A percentile compares a stretch with the other conserved stretches of the same genome.
phyloP scores from a whole-genome alignment of 1,139 yeast genomes.

The Taiozyma sp. region DNA sequence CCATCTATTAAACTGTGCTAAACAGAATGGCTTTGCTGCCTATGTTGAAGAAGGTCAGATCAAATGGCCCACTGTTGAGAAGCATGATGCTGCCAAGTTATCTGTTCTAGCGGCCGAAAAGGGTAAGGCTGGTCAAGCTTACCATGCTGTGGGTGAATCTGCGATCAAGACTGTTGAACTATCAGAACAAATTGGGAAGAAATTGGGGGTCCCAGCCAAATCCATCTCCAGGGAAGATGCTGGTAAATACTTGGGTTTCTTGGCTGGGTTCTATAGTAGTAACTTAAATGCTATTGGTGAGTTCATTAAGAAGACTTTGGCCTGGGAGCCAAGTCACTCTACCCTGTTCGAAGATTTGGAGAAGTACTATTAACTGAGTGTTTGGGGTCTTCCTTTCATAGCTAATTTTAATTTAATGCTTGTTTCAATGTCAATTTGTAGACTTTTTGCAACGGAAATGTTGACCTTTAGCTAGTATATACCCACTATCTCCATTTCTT shows the following conservation, averaged over 20 bases:
- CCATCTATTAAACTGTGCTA: constrained; percentile 9
- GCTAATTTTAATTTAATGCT: too few species aligned
- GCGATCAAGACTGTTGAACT: constrained; percentile 23
- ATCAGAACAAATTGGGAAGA: constrained; percentile 23
- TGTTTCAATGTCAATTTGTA: too few species aligned
- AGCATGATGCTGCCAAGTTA: constrained; percentile 27
- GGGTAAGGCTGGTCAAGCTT: constrained; percentile 24
- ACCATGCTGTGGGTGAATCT: constrained; percentile 25
- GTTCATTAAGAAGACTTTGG: constrained; percentile 16
- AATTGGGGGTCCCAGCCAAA: constrained; percentile 13
- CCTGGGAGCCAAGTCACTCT: constrained; percentile 24
- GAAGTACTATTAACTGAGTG: neutral
- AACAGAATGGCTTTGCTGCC: constrained; percentile 16
- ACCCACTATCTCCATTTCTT: too few species aligned
- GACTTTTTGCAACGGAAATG: too few species aligned
- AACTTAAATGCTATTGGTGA: constrained; percentile 13
- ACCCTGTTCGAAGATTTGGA: constrained; percentile 24
- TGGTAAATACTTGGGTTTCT: constrained; percentile 11
- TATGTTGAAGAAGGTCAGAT: constrained; percentile 26
- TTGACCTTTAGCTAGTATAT: too few species aligned
- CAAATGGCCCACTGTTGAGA: constrained; percentile 30
- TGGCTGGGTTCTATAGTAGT: constrained; percentile 2
- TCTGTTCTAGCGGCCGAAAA: constrained; percentile 26
- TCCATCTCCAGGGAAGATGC: constrained; percentile 12
- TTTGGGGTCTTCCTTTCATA: neutral